Base-by-base conservation (phyloP, 164 flowering plant genomes). In the Hamamelis virginiana region DNA sequence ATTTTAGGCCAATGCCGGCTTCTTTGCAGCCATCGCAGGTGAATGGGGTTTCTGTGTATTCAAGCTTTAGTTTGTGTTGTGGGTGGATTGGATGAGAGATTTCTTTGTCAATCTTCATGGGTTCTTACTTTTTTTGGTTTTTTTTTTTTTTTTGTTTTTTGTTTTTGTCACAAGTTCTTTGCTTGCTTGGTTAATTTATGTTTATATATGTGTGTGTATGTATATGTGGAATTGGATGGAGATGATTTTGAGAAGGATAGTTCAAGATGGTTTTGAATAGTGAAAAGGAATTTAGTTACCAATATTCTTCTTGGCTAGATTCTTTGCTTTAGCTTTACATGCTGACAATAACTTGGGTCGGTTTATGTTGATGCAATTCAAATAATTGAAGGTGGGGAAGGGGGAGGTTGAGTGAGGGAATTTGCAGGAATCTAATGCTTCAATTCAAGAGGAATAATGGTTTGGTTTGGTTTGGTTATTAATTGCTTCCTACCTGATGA, bases 21-120 rank as follows among this genome's bases (percentile, higher is more conserved):
- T 88, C 92, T 62, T 82, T 88, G 78, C 92, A 88, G 22, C 92
- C 92, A 52, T 88, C 87, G 25, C 92, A 88, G 25, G 75, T 78
- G 84, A 86, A 86, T 0, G 90, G 92, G 25, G 60, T 74, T 65
- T 84, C 89, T 1, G 87, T 79, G 77, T 80, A 84, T 27, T 86
- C 86, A 38, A 86, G 75, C 78, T 74, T 81, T 33, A 87, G 84
- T 62, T 62, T 82, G 83, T 87, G 91, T 12, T 81, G 72, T 8
- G 83, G 78, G 73, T 87, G 91, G 74, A 27, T 62, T 5, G 78
- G 78, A 76, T 87, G 89, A 47, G 19, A 59, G 44, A 87, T 77
- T 61, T 84, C 89, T 60, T 74, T 82, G 75, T 80, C 83, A 57
- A 80, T 71, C 72, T 78, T 85, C 89, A 83, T n/a, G n/a, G n/a